Evolutionary conservation across 2,329 filamentous ascomycete species (phyloP).

Genomic region (Colletotrichum sp.): DNA sequence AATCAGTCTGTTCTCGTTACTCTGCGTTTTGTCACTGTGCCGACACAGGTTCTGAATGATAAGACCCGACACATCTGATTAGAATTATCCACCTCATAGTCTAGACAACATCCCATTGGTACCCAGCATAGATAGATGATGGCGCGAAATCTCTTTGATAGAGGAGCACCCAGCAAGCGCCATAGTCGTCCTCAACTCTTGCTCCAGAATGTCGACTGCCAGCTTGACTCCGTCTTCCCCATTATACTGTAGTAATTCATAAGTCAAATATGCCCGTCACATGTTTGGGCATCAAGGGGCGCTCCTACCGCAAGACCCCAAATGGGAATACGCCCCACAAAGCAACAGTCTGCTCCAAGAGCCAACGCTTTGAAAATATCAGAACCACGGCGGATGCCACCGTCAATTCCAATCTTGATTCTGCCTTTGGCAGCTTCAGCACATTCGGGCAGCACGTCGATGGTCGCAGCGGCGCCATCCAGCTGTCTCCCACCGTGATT

Average conservation of each 20-base stretch:
- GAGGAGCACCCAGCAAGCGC: neutral
- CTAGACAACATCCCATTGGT: neutral
- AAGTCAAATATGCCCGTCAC: neutral
- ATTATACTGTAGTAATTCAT: neutral
- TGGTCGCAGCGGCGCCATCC: neutral
- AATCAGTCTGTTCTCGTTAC: neutral
- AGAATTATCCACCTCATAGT: neutral
- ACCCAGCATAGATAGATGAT: neutral
- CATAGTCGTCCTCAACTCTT: neutral
- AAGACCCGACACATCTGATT: neutral
- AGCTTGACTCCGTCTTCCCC: neutral
- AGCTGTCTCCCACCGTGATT: neutral
- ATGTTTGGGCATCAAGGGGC: neutral
- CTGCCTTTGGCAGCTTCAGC: neutral
- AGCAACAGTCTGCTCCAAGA: neutral
- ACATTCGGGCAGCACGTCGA: neutral
- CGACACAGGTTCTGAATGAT: neutral
- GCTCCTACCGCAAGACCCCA: neutral
- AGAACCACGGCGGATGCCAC: neutral
- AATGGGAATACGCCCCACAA: neutral
- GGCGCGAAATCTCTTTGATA: neutral
- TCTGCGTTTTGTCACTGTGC: neutral
- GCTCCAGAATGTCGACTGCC: neutral
- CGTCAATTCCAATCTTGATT: neutral
- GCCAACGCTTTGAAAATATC: neutral